Percentiles rank a stretch among this genome's conserved stretches.
Evolutionary conservation across 345 rosid genomes (phyloP).

Genomic region (Boechera divaricarpa): DNA sequence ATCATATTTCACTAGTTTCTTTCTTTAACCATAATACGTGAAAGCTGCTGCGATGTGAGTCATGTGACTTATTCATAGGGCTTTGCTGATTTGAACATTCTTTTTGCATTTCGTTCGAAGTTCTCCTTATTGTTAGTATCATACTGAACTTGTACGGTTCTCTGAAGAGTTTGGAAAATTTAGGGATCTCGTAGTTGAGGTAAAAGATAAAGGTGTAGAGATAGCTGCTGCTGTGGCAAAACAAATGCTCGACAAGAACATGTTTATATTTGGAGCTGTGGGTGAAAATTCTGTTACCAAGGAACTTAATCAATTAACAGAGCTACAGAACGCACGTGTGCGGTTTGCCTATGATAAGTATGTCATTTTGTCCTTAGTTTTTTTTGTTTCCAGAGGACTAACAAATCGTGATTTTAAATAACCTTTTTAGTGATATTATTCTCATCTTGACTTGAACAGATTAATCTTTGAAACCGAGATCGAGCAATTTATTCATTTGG

Average conservation of each 20-base stretch:
- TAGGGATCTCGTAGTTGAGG: slow-evolving; percentile 55
- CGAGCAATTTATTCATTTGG: slow-evolving; percentile 71
- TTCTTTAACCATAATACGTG: slow-evolving; percentile 4
- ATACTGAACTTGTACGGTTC: background rate
- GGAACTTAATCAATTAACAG: slow-evolving; percentile 54
- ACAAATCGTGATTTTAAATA: background rate
- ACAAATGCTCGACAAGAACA: slow-evolving; percentile 68
- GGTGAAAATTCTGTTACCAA: slow-evolving; percentile 57
- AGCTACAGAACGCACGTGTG: slow-evolving; percentile 65
- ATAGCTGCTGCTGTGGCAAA: slow-evolving; percentile 60
- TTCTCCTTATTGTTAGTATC: background rate
- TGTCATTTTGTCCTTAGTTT: slow-evolving; percentile 14
- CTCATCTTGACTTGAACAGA: slow-evolving; percentile 50
- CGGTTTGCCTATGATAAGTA: slow-evolving; percentile 70
- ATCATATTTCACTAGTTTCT: background rate
- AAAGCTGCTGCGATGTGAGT: slow-evolving; percentile 23
- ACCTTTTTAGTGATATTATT: slow-evolving; percentile 22
- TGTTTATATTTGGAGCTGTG: slow-evolving; percentile 77
- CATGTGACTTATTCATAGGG: slow-evolving; percentile 11
- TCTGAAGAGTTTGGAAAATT: slow-evolving; percentile 78
- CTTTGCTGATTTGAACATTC: background rate
- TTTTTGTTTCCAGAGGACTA: background rate
- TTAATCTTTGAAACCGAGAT: slow-evolving; percentile 59
- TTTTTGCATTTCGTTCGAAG: background rate
- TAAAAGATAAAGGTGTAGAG: slow-evolving; percentile 54